Evolutionary conservation across 495 filamentous ascomycete species (phyloP), one percentile per base, ranked within the genome.

Genomic region (Saxophila tyrrhenica): DNA sequence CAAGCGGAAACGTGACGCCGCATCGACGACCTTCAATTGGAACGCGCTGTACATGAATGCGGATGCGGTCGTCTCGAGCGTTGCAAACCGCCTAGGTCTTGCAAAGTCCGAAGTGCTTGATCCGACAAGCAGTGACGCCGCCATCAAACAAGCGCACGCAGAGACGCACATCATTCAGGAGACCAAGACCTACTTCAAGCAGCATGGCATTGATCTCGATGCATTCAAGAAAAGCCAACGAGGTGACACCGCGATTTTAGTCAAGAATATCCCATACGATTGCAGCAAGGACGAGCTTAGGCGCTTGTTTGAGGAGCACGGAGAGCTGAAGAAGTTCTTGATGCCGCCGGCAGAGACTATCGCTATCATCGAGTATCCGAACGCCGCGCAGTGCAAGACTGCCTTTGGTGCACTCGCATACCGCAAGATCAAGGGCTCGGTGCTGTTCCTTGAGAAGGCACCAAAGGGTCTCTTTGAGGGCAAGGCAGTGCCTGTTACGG

Each of bases 31-130:
- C 10, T 95, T 95, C 69, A 95, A 86, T 65, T 98, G 92, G 94
- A 98, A 97, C 72, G 89, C 89, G 16, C 73, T 98, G 43, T 97
- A 92, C 68, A 92, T 98, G 89, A 96, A 84, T 69, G 87, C 94
- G 71, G 90, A 99, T 75, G 87, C 92, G 41, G 90, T 97, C 39
- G 89, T 96, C 69, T 85, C 86, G 41, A 91, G 89, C 15, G 79
- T 95, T 43, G 86, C 94, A 39, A 79, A 87, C 63, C 83, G 90
- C 51, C 72, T 97, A 5, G 89, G 89, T 16, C 77, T 97, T 23
- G 81, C 84, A 16, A 99, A 97, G 71, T 78, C 86, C 9, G 89
- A 95, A 52, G 66, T 99, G 22, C 72, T 99, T 39, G 89, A 99
- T 68, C 92, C 92, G 8, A 95, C 94, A 0, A 94, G 85, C 53